These are phyloP conservation scores for Pseudotsuga menziesii DNA, from an alignment of 75 land plant species.

Conservation along the genomic window DNA sequence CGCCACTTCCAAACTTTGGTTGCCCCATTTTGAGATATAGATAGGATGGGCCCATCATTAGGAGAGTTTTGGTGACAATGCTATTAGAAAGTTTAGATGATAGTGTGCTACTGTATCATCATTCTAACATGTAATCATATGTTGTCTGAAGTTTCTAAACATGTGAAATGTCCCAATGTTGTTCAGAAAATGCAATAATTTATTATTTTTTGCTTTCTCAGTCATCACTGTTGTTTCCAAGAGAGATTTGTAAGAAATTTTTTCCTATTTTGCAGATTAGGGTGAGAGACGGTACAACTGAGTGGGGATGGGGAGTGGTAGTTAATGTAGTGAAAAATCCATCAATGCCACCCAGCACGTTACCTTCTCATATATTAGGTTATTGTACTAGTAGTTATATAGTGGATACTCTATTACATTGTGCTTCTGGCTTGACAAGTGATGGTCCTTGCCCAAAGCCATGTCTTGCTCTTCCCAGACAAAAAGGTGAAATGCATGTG, in stretches of 20 bases:
- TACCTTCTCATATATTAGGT: conserved; percentile 45
- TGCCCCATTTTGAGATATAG: too few species aligned
- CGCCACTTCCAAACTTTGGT: too few species aligned
- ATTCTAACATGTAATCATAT: too few species aligned
- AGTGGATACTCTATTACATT: conserved; percentile 86
- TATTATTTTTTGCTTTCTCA: not conserved
- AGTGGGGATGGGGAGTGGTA: conserved; percentile 99
- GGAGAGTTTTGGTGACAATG: too few species aligned
- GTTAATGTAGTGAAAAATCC: conserved; percentile 92
- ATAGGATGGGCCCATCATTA: too few species aligned
- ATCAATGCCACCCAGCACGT: conserved; percentile 29
- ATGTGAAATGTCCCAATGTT: not conserved
- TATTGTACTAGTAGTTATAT: conserved; percentile 58
- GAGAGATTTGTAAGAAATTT: not conserved
- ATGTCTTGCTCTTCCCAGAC: conserved; percentile 73
- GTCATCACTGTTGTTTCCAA: not conserved
- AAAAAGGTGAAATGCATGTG: conserved; percentile 99
- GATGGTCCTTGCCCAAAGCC: conserved; percentile 78
- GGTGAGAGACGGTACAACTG: conserved; percentile 86
- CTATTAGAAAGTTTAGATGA: too few species aligned
- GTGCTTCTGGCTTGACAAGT: conserved; percentile 56
- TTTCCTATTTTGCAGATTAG: conserved; percentile 52
- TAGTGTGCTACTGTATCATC: too few species aligned
- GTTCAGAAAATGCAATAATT: not conserved
- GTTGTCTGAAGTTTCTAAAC: not conserved